Conservation (phyloP, 2,329 filamentous ascomycete species). For the Colletotrichum spaethianum region DNA sequence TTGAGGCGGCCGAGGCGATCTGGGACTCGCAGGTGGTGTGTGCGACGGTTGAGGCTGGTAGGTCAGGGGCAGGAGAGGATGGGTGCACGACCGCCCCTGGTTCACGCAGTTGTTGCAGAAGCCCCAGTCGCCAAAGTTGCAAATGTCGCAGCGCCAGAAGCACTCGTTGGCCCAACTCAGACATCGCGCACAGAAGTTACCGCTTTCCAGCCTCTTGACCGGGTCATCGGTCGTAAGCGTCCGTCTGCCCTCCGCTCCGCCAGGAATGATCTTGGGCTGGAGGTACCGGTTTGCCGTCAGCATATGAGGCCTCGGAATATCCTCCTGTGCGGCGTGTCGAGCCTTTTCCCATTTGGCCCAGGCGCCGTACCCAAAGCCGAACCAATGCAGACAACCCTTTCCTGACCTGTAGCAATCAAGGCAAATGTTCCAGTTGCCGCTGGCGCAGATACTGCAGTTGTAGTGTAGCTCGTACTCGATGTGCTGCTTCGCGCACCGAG, state of each 20-base stretch:
- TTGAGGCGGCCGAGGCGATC: conserved; percentile 59
- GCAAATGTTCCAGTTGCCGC: conserved; percentile 85
- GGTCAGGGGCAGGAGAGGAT: conserved; percentile 83
- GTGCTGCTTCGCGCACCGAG: conserved; percentile 76
- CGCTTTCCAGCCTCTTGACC: conserved; percentile 77
- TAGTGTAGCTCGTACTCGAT: conserved; percentile 92
- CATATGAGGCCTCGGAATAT: conserved; percentile 68
- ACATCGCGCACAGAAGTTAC: conserved; percentile 88
- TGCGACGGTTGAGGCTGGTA: conserved; percentile 63
- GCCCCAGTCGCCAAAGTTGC: conserved; percentile 95
- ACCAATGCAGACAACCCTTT: conserved; percentile 88
- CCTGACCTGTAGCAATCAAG: conserved; percentile 83
- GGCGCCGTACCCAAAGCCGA: conserved; percentile 85
- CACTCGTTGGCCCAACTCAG: conserved; percentile 81
- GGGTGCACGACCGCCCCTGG: conserved; percentile 84
- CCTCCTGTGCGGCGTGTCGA: conserved; percentile 55
- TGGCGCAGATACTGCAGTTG: conserved; percentile 79
- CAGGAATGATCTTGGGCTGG: conserved; percentile 63
- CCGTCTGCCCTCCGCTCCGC: conserved; percentile 68
- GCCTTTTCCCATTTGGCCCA: conserved; percentile 75
- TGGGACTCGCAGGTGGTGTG: conserved; percentile 57
- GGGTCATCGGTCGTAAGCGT: conserved; percentile 79
- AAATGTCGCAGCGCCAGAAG: conserved; percentile 90
- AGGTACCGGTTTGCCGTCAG: conserved; percentile 71
- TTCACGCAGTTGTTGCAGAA: conserved; percentile 93